These are phyloP conservation scores for Leptographium galeiforme DNA, from an alignment of 2,329 filamentous ascomycete genomes.

Conservation along the genomic window DNA sequence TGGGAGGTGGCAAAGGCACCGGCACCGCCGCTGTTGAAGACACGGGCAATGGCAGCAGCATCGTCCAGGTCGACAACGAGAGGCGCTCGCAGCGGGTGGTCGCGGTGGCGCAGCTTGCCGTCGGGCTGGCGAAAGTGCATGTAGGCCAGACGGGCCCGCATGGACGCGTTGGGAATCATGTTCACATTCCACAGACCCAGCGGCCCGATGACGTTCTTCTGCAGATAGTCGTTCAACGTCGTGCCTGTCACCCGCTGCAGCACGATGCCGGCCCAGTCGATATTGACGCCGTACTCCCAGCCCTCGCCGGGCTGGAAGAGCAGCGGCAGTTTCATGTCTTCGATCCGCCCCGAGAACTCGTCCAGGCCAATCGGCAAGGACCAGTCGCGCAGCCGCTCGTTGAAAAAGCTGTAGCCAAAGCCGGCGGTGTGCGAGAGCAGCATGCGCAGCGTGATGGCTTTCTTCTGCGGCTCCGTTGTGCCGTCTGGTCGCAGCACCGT, in stretches of 20 bases:
- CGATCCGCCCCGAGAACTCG: constrained; percentile 40
- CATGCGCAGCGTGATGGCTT: constrained; percentile 42
- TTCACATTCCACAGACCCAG: constrained; percentile 31
- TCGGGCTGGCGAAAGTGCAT: constrained; percentile 37
- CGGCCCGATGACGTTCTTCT: constrained; percentile 28
- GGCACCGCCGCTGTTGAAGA: constrained; percentile 27
- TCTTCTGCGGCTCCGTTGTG: constrained; percentile 28
- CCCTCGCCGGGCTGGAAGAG: constrained; percentile 30
- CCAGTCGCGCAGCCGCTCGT: constrained; percentile 32
- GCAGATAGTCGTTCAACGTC: constrained; percentile 29
- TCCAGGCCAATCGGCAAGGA: constrained; percentile 36
- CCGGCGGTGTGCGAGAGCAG: constrained; percentile 41
- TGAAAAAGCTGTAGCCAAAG: constrained; percentile 44
- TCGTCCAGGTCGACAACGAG: constrained; percentile 6
- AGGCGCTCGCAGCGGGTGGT: constrained; percentile 16
- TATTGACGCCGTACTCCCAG: constrained; percentile 35
- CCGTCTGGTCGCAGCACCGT: constrained; percentile 29
- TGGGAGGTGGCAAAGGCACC: constrained; percentile 27
- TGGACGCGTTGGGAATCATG: constrained; percentile 35
- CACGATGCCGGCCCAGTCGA: constrained; percentile 35
- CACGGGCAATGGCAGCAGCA: not conserved
- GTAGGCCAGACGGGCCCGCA: constrained; percentile 37
- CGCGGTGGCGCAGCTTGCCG: constrained; percentile 22
- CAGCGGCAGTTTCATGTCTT: constrained; percentile 28
- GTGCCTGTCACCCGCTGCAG: constrained; percentile 27